Evolutionary conservation across 2,329 filamentous ascomycete genomes (phyloP).

Genomic region (Fragosphaeria purpurea): DNA sequence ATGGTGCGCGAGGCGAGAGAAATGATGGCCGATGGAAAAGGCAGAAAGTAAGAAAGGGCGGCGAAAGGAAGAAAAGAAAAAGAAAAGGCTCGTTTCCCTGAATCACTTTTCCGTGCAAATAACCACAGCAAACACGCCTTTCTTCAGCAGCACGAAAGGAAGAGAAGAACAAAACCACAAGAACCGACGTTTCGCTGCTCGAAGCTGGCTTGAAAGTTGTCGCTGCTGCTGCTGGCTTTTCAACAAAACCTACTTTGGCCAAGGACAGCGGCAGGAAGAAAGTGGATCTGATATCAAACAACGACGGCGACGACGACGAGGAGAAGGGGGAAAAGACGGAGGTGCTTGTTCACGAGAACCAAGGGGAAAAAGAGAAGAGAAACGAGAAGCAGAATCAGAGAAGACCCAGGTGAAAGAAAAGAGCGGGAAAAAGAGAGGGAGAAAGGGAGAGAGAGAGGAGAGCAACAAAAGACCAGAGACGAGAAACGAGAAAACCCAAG

Average conservation of each 20-base stretch:
- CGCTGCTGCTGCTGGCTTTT: neutral
- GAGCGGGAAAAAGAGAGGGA: neutral
- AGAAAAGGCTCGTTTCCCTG: constrained; percentile 2
- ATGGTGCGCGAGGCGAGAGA: no score
- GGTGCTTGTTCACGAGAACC: neutral
- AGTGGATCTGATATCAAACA: no score
- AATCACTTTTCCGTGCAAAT: constrained; percentile 1
- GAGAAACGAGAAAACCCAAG: neutral
- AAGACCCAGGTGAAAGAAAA: neutral
- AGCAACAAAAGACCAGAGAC: neutral
- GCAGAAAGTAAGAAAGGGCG: no score
- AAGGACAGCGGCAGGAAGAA: neutral
- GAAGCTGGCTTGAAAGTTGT: neutral
- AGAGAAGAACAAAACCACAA: neutral
- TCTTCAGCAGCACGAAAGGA: constrained; percentile 1
- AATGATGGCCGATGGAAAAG: no score
- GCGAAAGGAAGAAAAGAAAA: neutral
- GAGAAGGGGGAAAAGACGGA: neutral
- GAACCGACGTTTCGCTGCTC: neutral
- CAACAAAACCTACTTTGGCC: constrained; percentile 5
- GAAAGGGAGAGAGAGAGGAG: neutral
- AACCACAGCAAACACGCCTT: constrained; percentile 3
- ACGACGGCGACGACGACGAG: neutral
- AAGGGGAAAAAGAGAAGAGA: neutral
- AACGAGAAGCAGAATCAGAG: neutral